A percentile compares a stretch with the other conserved stretches of the same genome.
Evolutionary conservation across 1,284 basidiomycete genomes (phyloP).

Genomic region (Naganishia albida): DNA sequence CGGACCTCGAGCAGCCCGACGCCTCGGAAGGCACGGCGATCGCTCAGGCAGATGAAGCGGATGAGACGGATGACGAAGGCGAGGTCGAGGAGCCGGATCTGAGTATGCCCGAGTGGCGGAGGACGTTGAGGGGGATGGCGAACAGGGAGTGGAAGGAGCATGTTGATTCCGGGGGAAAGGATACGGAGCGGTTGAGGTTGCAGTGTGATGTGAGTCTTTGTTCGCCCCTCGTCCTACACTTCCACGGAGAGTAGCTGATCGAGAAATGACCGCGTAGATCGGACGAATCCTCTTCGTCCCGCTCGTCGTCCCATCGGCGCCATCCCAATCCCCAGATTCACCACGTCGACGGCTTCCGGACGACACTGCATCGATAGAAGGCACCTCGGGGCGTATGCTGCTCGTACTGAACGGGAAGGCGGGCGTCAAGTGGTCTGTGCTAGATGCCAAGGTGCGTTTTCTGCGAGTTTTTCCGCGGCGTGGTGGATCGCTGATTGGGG

Average conservation of each 20-base stretch:
- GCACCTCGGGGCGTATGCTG: constrained; percentile 16
- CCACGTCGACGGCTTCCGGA: not conserved
- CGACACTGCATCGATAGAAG: not conserved
- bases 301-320: not conserved
- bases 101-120: constrained; percentile 26
- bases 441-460: constrained; percentile 28
- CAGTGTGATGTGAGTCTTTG: constrained; percentile 24
- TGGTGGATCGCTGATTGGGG: not conserved
- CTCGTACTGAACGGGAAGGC: constrained; percentile 27
- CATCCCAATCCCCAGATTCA: not conserved
- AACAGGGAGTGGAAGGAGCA: constrained; percentile 24
- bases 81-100: constrained; percentile 27
- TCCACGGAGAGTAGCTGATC: too few relatives aligned
- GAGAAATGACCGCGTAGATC: constrained; percentile 7
- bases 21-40: not conserved
- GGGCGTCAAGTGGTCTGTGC: constrained; percentile 27
- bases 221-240: not conserved
- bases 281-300: constrained; percentile 26
- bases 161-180: constrained; percentile 12
- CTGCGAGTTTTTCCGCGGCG: not conserved
- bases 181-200: constrained; percentile 14
- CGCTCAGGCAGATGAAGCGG: not conserved
- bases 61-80: constrained; percentile 15
- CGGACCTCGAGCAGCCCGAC: not conserved
- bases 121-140: constrained; percentile 21